phyloP scores from a whole-genome alignment of 495 filamentous ascomycete species.

The Neurospora sp. region DNA sequence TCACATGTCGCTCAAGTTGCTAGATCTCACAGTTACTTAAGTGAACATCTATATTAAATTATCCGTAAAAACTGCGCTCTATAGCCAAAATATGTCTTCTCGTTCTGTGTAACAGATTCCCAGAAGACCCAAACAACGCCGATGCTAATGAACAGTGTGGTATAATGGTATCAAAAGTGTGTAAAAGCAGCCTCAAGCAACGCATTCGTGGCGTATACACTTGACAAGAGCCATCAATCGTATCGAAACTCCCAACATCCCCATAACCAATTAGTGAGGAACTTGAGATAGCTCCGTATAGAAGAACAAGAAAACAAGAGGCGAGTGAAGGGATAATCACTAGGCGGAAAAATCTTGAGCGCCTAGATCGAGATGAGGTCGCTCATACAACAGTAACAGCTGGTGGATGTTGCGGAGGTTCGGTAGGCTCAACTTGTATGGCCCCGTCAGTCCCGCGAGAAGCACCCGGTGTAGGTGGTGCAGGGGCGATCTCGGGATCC shows the following conservation, averaged over 20 bases:
- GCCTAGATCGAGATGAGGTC: not conserved
- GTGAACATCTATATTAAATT: not conserved
- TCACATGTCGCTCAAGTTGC: too few relatives aligned
- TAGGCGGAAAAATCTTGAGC: not conserved
- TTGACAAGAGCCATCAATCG: not conserved
- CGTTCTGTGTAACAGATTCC: too few relatives aligned
- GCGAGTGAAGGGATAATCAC: not conserved
- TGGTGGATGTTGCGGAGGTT: not conserved
- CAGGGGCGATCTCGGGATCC: slow-evolving; percentile 25
- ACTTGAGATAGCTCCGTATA: not conserved
- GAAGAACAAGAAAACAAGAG: not conserved
- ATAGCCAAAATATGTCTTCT: not conserved
- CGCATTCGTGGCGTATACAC: not conserved
- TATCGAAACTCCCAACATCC: not conserved
- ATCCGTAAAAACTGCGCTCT: not conserved
- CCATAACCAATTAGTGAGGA: not conserved
- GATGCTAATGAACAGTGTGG: not conserved
- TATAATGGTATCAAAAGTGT: not conserved
- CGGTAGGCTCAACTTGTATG: slow-evolving; percentile 3
- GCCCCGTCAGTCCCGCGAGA: slow-evolving; percentile 8
- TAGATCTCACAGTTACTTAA: too few relatives aligned
- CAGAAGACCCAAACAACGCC: not conserved
- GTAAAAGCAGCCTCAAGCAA: not conserved
- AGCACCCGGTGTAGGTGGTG: slow-evolving; percentile 16
- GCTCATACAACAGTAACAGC: not conserved